Base-by-base conservation (phyloP, 2,329 filamentous ascomycete species). In the Sporothrix euskadiensis region DNA sequence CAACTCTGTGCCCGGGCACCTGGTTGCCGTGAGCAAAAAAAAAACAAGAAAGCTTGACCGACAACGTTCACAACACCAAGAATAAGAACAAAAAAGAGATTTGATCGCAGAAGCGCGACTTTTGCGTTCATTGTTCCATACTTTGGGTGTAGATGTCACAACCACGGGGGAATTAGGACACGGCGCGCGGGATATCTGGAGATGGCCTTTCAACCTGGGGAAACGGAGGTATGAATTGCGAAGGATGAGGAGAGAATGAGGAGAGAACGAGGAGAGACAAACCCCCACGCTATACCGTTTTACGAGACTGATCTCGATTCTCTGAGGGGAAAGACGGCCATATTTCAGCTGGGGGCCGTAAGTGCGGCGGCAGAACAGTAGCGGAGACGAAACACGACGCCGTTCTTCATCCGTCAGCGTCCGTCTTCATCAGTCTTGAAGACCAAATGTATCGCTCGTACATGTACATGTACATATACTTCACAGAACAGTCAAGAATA, bases 71-170 rank as follows among this genome's bases (percentile, higher is more conserved):
- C 26, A 56, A 30, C 10, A 56, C 26, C 9, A 56, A 30, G 10
- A 52, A 3, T 16, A 52, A 6, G 10, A 16, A 49, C 7, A 19
- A 41, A 63, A 41, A 63, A 12, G 39, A 14, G 35, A 41, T 44
- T 35, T 63, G 59, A 63, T 35, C 35, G 22, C 59, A 63, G 39
- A 63, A 44, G n/a, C 59, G 59, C 59, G n/a, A 63, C 35, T n/a
- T 63, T 44, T 35, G 59, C 35, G 59, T 44, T 63, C 44, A 32
- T 44, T 63, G 59, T n/a, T 19, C n/a, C 32, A 5, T n/a, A 22
- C 3, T 41, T 16, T 44, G 35, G 3, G 4, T 14, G 4, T 63
- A 26, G 3, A 9, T 41, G n/a, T 35, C n/a, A n/a, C n/a, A n/a
- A 41, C 3, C n/a, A 59, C 16, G 14, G 59, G 59, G 59, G 10